A percentile compares a stretch with the other conserved stretches of the same genome.
These are phyloP conservation scores for Lipomyces chichibuensis DNA, from an alignment of 805 yeast genomes.

Conservation along the genomic window DNA sequence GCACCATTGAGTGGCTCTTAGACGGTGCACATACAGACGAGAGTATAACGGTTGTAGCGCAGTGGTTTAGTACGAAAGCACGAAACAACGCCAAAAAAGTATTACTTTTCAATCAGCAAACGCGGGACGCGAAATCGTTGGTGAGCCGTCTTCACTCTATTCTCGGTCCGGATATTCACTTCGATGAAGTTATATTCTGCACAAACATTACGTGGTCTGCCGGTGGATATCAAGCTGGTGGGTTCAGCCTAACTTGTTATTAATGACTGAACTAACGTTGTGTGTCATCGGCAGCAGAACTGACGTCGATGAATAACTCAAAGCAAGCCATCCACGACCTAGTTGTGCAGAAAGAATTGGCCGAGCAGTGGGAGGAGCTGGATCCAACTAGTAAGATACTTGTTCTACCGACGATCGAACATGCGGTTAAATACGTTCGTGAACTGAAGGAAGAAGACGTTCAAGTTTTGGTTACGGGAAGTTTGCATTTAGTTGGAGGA, in stretches of 20 bases:
- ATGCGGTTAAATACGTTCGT: constrained; percentile 61
- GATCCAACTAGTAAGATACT: constrained; percentile 48
- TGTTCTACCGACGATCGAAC: constrained; percentile 75
- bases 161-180: constrained; percentile 50
- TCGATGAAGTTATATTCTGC: constrained; percentile 81
- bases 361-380: constrained; percentile 68
- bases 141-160: constrained; percentile 56
- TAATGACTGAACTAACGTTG: constrained; percentile 10
- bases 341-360: constrained; percentile 75
- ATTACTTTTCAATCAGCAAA: constrained; percentile 90
- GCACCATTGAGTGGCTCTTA: constrained; percentile 68
- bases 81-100: constrained; percentile 46
- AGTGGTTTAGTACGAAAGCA: constrained; percentile 61
- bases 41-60: constrained; percentile 77
- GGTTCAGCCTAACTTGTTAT: background rate
- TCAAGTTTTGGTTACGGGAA: constrained; percentile 91
- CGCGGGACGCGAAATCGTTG: constrained; percentile 76
- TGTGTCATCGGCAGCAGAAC: constrained; percentile 52
- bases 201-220: constrained; percentile 90
- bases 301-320: constrained; percentile 83
- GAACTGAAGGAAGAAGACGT: constrained; percentile 46
- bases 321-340: constrained; percentile 77
- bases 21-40: constrained; percentile 98
- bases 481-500: constrained; percentile 93
- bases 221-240: constrained; percentile 64